These are phyloP conservation scores for Pseudoscleropodium purum DNA, from an alignment of 225 moss, liverwort and hornwort species.

Conservation along the genomic window DNA sequence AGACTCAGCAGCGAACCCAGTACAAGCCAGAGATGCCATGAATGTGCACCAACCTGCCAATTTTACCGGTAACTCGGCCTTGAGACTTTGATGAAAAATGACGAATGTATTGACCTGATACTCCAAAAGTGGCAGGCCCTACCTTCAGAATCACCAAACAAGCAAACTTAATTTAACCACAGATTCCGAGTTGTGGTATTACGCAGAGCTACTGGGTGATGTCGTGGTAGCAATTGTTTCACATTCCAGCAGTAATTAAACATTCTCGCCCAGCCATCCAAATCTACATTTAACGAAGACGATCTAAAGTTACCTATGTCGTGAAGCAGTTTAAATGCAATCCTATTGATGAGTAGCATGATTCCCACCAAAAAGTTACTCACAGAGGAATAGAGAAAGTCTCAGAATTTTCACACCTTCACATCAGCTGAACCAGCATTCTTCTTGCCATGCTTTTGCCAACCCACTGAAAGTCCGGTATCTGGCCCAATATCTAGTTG, in stretches of 20 bases:
- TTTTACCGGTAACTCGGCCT: slow-evolving; percentile 76
- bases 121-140: slow-evolving; percentile 63
- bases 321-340: background rate
- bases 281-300: background rate
- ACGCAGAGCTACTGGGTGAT: background rate
- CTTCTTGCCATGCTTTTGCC: slow-evolving; percentile 81
- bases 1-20: background rate
- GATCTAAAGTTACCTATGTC: background rate
- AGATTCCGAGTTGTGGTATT: background rate
- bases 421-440: slow-evolving; percentile 85
- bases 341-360: background rate
- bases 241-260: background rate
- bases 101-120: slow-evolving; percentile 73
- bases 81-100: slow-evolving; percentile 88
- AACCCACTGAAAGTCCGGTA: slow-evolving; percentile 73
- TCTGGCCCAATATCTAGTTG: slow-evolving; percentile 85
- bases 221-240: background rate
- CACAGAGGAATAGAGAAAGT: background rate
- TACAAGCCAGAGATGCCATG: background rate
- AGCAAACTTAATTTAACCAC: background rate
- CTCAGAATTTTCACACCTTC: slow-evolving; percentile 42
- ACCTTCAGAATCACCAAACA: slow-evolving; percentile 43
- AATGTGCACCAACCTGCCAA: slow-evolving; percentile 57
- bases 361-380: background rate
- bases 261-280: background rate